phyloP scores from a whole-genome alignment of 1,139 yeast species.

The Yamadazyma sp. region DNA sequence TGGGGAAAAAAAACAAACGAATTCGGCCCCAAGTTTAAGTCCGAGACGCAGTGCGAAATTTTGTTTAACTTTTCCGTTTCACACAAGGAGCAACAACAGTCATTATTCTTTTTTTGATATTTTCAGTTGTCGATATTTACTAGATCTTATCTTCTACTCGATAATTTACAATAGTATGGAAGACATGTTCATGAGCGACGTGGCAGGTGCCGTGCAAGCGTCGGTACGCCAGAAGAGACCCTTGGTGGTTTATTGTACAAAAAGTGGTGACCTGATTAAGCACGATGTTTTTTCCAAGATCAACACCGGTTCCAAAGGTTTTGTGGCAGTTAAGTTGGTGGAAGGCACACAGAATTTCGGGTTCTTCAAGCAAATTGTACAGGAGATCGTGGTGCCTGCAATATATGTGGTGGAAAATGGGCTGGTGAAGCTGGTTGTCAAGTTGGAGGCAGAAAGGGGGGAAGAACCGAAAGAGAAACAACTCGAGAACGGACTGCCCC shows the following conservation, averaged over 20 bases:
- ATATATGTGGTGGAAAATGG: conserved; percentile 50
- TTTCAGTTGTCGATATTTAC: not conserved
- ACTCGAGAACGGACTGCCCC: too few relatives aligned
- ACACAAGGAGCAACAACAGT: too few relatives aligned
- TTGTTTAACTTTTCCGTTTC: not conserved
- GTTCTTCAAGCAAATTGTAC: conserved; percentile 52
- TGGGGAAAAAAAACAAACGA: too few relatives aligned
- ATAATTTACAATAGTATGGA: too few relatives aligned
- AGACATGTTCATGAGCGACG: conserved; percentile 17
- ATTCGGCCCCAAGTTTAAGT: too few relatives aligned
- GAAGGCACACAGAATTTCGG: conserved; percentile 48
- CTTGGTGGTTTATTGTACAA: conserved; percentile 40
- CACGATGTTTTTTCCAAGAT: not conserved
- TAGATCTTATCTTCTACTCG: too few relatives aligned
- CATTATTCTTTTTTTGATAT: not conserved
- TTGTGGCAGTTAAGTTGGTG: conserved; percentile 45
- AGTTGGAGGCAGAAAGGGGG: conserved; percentile 20
- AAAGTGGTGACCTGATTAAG: conserved; percentile 4
- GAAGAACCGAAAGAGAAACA: conserved; percentile 17
- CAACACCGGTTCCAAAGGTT: conserved; percentile 12
- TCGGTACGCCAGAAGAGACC: conserved; percentile 37
- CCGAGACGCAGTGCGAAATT: not conserved
- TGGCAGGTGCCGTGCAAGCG: conserved; percentile 40
- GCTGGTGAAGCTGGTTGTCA: conserved; percentile 33
- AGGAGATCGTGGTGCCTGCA: conserved; percentile 46